These are phyloP conservation scores for Ambrosia artemisiifolia DNA, from an alignment of 129 eudicot species.

Conservation along the genomic window DNA sequence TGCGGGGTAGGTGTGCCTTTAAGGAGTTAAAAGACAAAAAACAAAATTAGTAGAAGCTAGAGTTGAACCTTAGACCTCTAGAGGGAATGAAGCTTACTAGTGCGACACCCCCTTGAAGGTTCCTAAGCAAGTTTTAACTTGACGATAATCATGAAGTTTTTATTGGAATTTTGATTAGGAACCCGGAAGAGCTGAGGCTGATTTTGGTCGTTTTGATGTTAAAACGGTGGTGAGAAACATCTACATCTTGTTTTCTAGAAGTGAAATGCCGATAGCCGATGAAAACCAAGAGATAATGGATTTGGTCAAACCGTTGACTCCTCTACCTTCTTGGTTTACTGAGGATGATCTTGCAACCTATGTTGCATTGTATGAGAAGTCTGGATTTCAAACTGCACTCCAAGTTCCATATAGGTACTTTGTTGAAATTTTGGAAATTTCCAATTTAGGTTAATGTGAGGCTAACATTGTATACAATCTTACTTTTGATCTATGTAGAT, in stretches of 20 bases:
- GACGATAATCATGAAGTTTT: neutral
- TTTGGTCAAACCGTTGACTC: slow-evolving; percentile 5
- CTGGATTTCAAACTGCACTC: slow-evolving; percentile 26
- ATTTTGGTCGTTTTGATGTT: slow-evolving; percentile 21
- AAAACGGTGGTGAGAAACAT: slow-evolving; percentile 26
- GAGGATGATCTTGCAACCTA: slow-evolving; percentile 12
- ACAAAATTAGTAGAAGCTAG: too few relatives aligned
- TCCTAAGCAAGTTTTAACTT: neutral
- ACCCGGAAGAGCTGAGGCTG: slow-evolving; percentile 23
- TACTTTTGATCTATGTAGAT: neutral
- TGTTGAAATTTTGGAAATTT: neutral
- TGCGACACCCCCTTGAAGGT: neutral
- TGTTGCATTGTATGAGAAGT: slow-evolving; percentile 14
- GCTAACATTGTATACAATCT: too few relatives aligned
- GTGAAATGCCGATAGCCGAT: slow-evolving; percentile 20
- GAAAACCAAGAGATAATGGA: slow-evolving; percentile 21
- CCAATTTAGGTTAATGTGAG: neutral
- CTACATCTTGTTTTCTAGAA: slow-evolving; percentile 18
- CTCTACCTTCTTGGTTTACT: slow-evolving; percentile 21
- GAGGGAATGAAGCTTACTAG: too few relatives aligned
- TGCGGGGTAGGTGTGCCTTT: too few relatives aligned
- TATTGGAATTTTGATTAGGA: slow-evolving; percentile 1
- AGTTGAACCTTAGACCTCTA: too few relatives aligned
- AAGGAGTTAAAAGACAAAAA: too few relatives aligned
- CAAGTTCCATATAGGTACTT: slow-evolving; percentile 23